A percentile compares a stretch with the other conserved stretches of the same genome.
phyloP scores from a whole-genome alignment of 176 grass and related monocot genomes.

The Puccinellia tenuiflora region DNA sequence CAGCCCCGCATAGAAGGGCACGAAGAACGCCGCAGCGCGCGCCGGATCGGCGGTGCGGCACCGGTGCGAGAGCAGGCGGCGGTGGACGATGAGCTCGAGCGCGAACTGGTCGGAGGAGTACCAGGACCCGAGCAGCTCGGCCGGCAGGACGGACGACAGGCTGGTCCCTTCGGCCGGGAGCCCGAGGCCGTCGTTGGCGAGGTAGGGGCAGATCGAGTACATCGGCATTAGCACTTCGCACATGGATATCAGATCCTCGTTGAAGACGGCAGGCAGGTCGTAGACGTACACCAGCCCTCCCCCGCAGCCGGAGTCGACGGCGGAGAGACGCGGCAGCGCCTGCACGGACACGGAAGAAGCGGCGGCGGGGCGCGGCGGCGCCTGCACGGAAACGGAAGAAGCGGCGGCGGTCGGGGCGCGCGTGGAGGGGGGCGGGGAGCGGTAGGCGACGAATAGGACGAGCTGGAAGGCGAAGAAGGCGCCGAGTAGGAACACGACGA shows the following conservation, averaged over 20 bases:
- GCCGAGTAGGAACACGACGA: constrained; percentile 36
- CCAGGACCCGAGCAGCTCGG: constrained; percentile 48
- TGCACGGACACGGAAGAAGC: neutral
- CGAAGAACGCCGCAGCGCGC: constrained; percentile 62
- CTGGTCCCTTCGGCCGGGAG: constrained; percentile 33
- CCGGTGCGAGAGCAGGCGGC: constrained; percentile 59
- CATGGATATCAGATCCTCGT: constrained; percentile 50
- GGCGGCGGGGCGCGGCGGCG: neutral
- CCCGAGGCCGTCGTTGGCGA: constrained; percentile 67
- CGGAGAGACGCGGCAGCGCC: neutral
- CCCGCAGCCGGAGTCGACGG: constrained; percentile 21
- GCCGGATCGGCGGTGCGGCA: constrained; percentile 57
- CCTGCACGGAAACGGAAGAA: neutral
- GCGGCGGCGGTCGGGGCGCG: neutral
- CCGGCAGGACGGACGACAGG: constrained; percentile 40
- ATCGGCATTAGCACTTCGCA: constrained; percentile 43
- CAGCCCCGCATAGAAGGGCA: constrained; percentile 82
- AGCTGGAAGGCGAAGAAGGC: constrained; percentile 55
- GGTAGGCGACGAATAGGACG: constrained; percentile 45
- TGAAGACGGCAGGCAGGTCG: constrained; percentile 62
- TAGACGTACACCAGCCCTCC: constrained; percentile 71
- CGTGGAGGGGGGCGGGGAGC: constrained; percentile 17
- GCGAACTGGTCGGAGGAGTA: constrained; percentile 86
- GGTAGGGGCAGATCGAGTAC: constrained; percentile 56
- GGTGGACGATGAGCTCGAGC: constrained; percentile 72